Evolutionary conservation across 2,329 filamentous ascomycete genomes (phyloP), one percentile per base, ranked within the genome.

Genomic region (Botrytis porri): DNA sequence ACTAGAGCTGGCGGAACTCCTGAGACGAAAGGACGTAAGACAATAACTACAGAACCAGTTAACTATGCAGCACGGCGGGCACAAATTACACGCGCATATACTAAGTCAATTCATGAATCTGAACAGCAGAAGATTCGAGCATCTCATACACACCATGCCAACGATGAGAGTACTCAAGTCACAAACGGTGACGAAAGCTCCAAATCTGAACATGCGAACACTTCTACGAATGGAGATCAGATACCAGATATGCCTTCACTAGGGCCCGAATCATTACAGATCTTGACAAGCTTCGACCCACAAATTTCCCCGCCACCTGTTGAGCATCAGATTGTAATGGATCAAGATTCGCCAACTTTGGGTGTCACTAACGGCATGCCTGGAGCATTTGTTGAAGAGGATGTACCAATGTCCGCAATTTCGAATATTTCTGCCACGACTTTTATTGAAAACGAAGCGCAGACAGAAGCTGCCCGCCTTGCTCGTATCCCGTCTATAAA

Each of bases 21-120:
- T 37, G 75, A 79, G 51, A 70, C 82, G 82, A 54, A 85, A 86
- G 70, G 78, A 80, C 75, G 76, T 61, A 80, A 75, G 61, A 89
- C 89, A 78, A 84, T 89, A 69, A 87, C 88, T 1, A 84, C 95
- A 73, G 91, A 91, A 1, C 91, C 92, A 74, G 93, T 97, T 70
- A 93, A 97, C 82, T 96, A 97, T 80, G 93, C 92, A 74, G 92
- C 93, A 77, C 88, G 93, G 69, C 88, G 94, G 77, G 91, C 94
- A 79, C 90, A 90, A 74, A 97, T 97, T 78, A 92, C 95, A 77
- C 89, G 94, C 73, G 94, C 93, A 22, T 95, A 97, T 81, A 95
- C 90, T 77, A 93, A 92, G 80, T 93, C 92, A n/a, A 90, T 96
- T 65, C 88, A 91, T 75, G 92, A 93, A 79, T 92, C 85, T 77